A percentile compares a stretch with the other conserved stretches of the same genome.
phyloP scores from a whole-genome alignment of 2,329 filamentous ascomycete species.

The Xylariaceae sp. region DNA sequence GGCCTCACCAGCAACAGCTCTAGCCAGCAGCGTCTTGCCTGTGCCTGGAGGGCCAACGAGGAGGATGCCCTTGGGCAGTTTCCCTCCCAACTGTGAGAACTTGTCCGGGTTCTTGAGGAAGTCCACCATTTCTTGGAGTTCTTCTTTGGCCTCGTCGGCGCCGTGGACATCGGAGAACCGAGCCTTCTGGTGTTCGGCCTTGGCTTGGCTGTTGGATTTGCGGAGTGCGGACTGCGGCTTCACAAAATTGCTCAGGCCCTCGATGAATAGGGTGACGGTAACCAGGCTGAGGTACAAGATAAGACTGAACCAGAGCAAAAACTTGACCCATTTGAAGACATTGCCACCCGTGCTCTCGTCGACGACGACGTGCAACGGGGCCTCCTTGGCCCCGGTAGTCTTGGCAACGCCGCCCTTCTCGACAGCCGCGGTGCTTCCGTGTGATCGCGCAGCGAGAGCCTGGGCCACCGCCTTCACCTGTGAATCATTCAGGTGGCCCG shows the following conservation, averaged over 20 bases:
- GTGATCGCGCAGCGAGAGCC: slow-evolving; percentile 65
- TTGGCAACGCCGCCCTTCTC: slow-evolving; percentile 34
- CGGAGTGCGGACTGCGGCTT: slow-evolving; percentile 55
- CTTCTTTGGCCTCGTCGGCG: slow-evolving; percentile 96
- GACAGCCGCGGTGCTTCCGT: slow-evolving; percentile 58
- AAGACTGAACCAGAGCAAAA: slow-evolving; percentile 70
- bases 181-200: slow-evolving; percentile 85
- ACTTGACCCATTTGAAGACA: slow-evolving; percentile 89
- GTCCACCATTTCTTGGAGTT: slow-evolving; percentile 92
- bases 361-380: slow-evolving; percentile 91
- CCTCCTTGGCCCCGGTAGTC: slow-evolving; percentile 62
- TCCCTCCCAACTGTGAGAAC: slow-evolving; percentile 89
- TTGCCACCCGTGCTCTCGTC: slow-evolving; percentile 76
- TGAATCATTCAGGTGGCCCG: slow-evolving; percentile 43
- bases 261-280: slow-evolving; percentile 72
- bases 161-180: slow-evolving; percentile 92
- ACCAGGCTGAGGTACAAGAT: slow-evolving; percentile 74
- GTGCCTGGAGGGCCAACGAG: slow-evolving; percentile 94
- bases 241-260: slow-evolving; percentile 71
- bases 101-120: slow-evolving; percentile 90
- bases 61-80: slow-evolving; percentile 92
- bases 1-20: slow-evolving; percentile 92
- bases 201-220: slow-evolving; percentile 69
- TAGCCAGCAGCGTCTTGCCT: slow-evolving; percentile 90
- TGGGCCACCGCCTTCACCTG: slow-evolving; percentile 75